Base-by-base conservation (phyloP, 2,329 filamentous ascomycete species). In the Leptoxyphium fumago region DNA sequence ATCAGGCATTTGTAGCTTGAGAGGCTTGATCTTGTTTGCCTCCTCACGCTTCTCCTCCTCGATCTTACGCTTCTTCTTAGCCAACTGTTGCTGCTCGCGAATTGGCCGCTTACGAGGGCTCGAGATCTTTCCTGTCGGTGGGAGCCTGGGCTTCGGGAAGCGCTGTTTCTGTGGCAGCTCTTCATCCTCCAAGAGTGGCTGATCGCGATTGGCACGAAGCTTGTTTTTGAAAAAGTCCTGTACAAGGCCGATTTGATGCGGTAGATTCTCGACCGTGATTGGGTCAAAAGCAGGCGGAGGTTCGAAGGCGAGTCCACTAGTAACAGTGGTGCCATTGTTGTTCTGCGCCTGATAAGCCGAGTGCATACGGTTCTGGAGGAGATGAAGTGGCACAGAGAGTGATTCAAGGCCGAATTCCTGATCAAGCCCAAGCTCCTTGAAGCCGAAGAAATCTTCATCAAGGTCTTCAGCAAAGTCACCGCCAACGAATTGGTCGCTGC, bases 391-490 rank as follows among this genome's bases (percentile, higher is more conserved):
- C 30, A 98, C 91, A 43, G 84, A 88, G 48, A 96, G 76, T 52
- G 83, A 83, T 29, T 89, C 81, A 48, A 91, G 73, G 14, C 88
- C 88, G 59, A 96, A 82, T 60, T 98, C 91, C 54, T 80, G 82
- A 56, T 94, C 87, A 46, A 98, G 74, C 38, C 91, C 91, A 39
- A 98, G 76, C 47, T 94, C 88, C 60, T 87, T 88, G 75, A 98
- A 96, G 26, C 91, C 91, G 58, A 98, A 98, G 74, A 95, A 98
- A 66, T 98, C 91, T 68, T 98, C 91, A 48, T 88, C 89, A 10
- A 98, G 82, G 54, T 98, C 91, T 61, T 95, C 91, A 1, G 91
- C 91, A 61, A 98, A 98, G 63, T 98, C 91, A 48, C 91, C 91
- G 39, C 84, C 86, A 40, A 95, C 80, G 54, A 96, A 98, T 60